phyloP scores from a whole-genome alignment of 2,329 filamentous ascomycete genomes.

The Geosmithia morbida region DNA sequence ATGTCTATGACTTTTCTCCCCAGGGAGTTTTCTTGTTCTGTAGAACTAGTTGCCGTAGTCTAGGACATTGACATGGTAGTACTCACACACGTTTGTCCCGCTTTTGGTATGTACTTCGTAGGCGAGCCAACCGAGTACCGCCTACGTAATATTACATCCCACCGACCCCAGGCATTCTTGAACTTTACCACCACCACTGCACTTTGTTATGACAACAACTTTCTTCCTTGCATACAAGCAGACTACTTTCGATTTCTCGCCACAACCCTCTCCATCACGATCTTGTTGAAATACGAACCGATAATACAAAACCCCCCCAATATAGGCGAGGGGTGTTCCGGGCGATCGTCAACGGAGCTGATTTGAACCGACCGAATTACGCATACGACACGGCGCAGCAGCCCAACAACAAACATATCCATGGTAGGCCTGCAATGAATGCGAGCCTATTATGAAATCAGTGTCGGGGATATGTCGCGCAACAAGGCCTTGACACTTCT shows the following conservation, averaged over 20 bases:
- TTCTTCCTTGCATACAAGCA: background rate
- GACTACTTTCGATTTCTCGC: background rate
- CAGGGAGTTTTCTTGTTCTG: background rate
- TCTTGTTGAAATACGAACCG: background rate
- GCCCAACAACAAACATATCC: background rate
- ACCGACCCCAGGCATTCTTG: background rate
- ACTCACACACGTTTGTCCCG: background rate
- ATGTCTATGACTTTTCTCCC: background rate
- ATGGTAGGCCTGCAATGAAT: background rate
- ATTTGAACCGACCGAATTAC: background rate
- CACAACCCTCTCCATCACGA: background rate
- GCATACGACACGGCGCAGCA: background rate
- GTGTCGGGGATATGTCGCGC: slow-evolving; percentile 31
- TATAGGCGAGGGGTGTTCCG: too few species aligned
- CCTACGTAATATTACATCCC: background rate
- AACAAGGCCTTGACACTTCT: slow-evolving; percentile 51
- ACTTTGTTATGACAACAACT: background rate
- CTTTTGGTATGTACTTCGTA: background rate
- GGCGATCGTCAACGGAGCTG: background rate
- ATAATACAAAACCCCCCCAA: too few species aligned
- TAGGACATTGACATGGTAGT: background rate
- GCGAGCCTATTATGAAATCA: slow-evolving; percentile 11
- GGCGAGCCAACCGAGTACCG: background rate
- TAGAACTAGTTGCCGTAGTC: background rate
- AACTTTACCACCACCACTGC: background rate